Base-by-base conservation (phyloP, 345 rosid species). In the Dipteronia dyeriana region DNA sequence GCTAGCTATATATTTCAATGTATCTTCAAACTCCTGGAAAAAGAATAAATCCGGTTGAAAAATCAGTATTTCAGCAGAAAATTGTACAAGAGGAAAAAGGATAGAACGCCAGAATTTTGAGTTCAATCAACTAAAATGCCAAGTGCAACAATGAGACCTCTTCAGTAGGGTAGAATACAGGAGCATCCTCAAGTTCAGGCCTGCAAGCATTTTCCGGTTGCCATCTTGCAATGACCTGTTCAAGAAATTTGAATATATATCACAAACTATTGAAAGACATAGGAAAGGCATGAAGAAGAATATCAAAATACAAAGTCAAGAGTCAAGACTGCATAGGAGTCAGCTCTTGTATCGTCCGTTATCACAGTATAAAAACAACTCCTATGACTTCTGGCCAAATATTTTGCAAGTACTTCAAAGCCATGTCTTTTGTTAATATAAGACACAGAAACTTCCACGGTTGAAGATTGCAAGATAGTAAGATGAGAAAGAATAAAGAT, bases 1-100 rank as follows among this genome's bases (percentile, higher is more conserved):
- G 75, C 90, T 88, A 79, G 94, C 89, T 76, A 97, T 94, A 72
- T 94, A 97, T 78, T 60, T 92, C 80, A 94, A 80, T 57, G 99
- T 86, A 88, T 97, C 97, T 86, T 88, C 94, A 88, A 97, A 97
- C 85, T 97, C 99, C 99, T 97, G 84, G 54, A 80, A 78, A 76
- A 79, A 61, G 26, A 41, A 70, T 51, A 38, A 67, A 78, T 59
- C 62, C 25, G 31, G 76, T 78, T 79, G 79, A 86, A 76, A 79
- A 49, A 74, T 70, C 62, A 66, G 22, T 71, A 72, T 71, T 64
- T 43, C 66, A 56, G 71, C 7, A 29, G 31, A 68, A 64, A 41
- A 51, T 62, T 76, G 16, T 47, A 49, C 20, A 75, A 74, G 31
- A 49, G 5, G 47, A n/a, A 80, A 25, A 79, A 67, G 11, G 10